Conservation (phyloP, 768 basidiomycete species). For the Suillus paluster region DNA sequence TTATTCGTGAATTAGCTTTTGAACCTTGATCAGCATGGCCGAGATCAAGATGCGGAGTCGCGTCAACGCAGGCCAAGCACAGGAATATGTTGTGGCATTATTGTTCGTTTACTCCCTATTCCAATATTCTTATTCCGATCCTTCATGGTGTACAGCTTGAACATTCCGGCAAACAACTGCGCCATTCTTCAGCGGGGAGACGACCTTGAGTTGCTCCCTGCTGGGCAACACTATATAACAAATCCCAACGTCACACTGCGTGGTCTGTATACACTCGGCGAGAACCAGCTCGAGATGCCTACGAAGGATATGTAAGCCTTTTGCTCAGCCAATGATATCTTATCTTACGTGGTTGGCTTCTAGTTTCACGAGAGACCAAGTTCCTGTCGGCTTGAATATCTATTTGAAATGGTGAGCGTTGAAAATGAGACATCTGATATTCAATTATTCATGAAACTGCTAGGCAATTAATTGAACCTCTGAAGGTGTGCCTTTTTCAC, state of each 20-base stretch:
- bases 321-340: slow-evolving; percentile 72
- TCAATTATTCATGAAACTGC: background rate
- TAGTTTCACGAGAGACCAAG: slow-evolving; percentile 86
- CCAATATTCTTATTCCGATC: slow-evolving; percentile 7
- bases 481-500: slow-evolving; percentile 40
- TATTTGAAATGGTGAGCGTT: slow-evolving; percentile 74
- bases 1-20: slow-evolving; percentile 7
- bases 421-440: background rate
- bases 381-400: slow-evolving; percentile 81
- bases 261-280: slow-evolving; percentile 79
- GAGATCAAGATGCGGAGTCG: slow-evolving; percentile 80
- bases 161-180: slow-evolving; percentile 87
- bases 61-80: slow-evolving; percentile 44
- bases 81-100: slow-evolving; percentile 77
- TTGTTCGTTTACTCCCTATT: slow-evolving; percentile 50
- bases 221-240: slow-evolving; percentile 85
- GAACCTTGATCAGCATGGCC: slow-evolving; percentile 48
- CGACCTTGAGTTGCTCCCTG: slow-evolving; percentile 75
- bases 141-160: slow-evolving; percentile 52
- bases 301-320: slow-evolving; percentile 79
- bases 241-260: slow-evolving; percentile 83
- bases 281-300: slow-evolving; percentile 86
- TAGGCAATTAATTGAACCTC: slow-evolving; percentile 56
- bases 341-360: slow-evolving; percentile 69
- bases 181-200: slow-evolving; percentile 84